Evolutionary conservation across 345 rosid species (phyloP), one percentile per base, ranked within the genome.

Genomic region (Combretum micranthum): DNA sequence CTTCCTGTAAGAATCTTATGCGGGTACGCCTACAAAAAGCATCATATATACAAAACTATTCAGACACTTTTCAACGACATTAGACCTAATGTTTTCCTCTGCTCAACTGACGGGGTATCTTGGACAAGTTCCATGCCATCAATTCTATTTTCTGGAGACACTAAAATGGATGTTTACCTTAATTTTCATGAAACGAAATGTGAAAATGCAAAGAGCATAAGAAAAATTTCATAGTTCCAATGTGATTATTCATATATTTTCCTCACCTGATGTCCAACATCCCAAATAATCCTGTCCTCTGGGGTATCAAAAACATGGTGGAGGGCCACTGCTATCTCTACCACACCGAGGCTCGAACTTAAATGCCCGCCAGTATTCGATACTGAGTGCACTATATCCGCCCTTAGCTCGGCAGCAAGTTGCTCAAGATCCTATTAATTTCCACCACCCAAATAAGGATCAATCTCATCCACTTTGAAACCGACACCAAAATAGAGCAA

Each of bases 1-100:
- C 93, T 76, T 42, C 93, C 93, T 0, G 93, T 85, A 16, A 85
- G 77, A 68, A 85, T 85, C 73, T 85, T 85, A 61, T 85, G 93
- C 10, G 81, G 68, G 44, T 85, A 85, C 16, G 93, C 66, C 93
- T 85, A 80, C 79, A 62, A 58, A 64, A 60, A 22, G 25, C 26
- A 50, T 26, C 32, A 17, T 13, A 50, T 20, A 50, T 3, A 9
- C 53, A 50, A 16, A 49, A 49, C 13, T 12, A 12, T 15, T 17
- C 13, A 17, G 52, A 17, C 10, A 4, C 19, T 5, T 49, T 12
- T 22, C 4, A 12, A 22, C 26, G 13, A 50, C 11, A 4, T 2
- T 7, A 50, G 15, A 50, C 39, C 9, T 9, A 32, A 32, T 5
- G 9, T 4, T 32, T 32, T 7, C 39, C 39, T n/a, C 10, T 32